Evolutionary conservation across 257 asterid species (phyloP).

Genomic region (Coffea eugenioides): DNA sequence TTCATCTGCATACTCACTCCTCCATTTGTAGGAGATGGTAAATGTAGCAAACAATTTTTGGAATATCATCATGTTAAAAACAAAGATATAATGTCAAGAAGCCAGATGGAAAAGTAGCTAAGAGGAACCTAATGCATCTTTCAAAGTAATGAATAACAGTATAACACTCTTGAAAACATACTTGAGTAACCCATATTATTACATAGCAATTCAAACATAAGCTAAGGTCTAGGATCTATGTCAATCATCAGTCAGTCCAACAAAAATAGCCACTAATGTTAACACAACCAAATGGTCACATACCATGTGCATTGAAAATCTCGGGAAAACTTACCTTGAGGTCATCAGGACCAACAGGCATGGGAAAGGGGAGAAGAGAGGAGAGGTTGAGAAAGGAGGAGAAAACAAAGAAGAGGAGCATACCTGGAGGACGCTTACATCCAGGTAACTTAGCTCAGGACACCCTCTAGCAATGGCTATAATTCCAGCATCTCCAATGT

Average conservation of each 20-base stretch:
- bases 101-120: no score
- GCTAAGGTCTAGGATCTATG: background rate
- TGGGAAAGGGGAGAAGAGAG: background rate
- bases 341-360: background rate
- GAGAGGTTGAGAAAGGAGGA: conserved; percentile 11
- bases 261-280: background rate
- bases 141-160: background rate
- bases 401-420: background rate
- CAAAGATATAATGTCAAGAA: no score
- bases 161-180: background rate
- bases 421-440: conserved; percentile 90
- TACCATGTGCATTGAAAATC: background rate
- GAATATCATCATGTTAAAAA: no score
- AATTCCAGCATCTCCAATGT: conserved; percentile 82
- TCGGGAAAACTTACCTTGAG: background rate
- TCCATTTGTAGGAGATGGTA: no score
- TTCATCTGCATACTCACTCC: no score
- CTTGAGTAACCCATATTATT: background rate
- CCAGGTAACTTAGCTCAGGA: conserved; percentile 74
- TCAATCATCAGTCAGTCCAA: background rate
- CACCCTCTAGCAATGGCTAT: conserved; percentile 81
- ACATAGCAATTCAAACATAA: background rate
- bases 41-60: no score
- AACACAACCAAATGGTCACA: background rate
- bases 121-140: no score